phyloP scores from a whole-genome alignment of 2,329 filamentous ascomycete species.

The Epichloe sp. region DNA sequence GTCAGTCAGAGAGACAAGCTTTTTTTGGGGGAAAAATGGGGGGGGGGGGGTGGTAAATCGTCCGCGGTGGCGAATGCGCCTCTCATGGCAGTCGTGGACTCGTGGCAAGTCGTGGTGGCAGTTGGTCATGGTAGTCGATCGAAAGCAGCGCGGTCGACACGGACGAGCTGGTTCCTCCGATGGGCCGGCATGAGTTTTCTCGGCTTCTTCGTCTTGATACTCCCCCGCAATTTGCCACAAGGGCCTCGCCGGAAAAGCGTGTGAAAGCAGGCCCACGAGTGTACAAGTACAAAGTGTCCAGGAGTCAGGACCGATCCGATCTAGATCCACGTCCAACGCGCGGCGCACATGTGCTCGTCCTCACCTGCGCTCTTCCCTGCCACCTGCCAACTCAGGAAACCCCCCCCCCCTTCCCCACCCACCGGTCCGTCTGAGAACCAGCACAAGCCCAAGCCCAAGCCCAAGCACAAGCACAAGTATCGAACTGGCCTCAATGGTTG shows the following conservation, averaged over 20 bases:
- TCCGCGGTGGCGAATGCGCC: no score
- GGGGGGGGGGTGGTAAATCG: no score
- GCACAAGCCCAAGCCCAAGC: not conserved
- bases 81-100: no score
- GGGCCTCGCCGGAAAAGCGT: no score
- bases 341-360: not conserved
- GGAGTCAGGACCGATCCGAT: not conserved
- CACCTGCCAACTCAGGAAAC: not conserved
- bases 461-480: not conserved
- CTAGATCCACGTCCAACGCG: not conserved
- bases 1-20: no score
- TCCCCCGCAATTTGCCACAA: not conserved
- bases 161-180: constrained; percentile 4
- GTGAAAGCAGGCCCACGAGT: no score
- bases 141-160: not conserved
- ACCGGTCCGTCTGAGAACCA: not conserved
- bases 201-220: no score
- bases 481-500: not conserved
- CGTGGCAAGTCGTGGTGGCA: no score
- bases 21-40: no score
- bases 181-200: not conserved
- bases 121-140: no score
- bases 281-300: no score
- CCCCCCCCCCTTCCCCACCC: fast-evolving
- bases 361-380: not conserved